A percentile compares a stretch with the other conserved stretches of the same genome.
phyloP scores from a whole-genome alignment of 23 red algal species.

The Gracilaria caudata region DNA sequence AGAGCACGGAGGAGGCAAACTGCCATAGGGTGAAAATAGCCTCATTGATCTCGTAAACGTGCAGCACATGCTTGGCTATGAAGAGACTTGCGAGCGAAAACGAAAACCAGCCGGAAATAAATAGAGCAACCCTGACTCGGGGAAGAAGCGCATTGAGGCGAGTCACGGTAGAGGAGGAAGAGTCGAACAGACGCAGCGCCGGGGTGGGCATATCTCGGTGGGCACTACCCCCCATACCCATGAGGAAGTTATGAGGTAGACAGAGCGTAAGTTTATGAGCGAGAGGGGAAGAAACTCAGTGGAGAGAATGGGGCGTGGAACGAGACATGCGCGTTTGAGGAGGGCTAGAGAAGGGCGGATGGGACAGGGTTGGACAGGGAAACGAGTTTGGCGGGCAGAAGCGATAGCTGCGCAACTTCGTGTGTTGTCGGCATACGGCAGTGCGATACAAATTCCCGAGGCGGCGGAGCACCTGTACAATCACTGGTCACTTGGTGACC shows the following conservation, averaged over 20 bases:
- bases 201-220: constrained; percentile 14
- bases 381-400: constrained; percentile 9
- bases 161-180: constrained; percentile 11
- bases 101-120: constrained; percentile 58
- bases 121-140: constrained; percentile 41
- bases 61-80: constrained; percentile 51
- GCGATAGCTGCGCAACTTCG: constrained; percentile 3
- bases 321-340: background rate
- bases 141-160: constrained; percentile 1
- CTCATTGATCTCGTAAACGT: constrained; percentile 34
- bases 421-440: background rate
- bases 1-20: constrained; percentile 45
- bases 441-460: background rate
- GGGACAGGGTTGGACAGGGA: background rate
- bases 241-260: background rate
- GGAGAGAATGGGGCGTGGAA: background rate
- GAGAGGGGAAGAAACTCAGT: background rate
- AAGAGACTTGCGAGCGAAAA: constrained; percentile 66
- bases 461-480: background rate
- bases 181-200: constrained; percentile 7
- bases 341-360: background rate
- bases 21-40: constrained; percentile 68
- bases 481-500: too few species aligned
- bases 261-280: background rate
- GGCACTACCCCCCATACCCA: constrained; percentile 28